These are phyloP conservation scores for Tolypocladium ophioglossoides DNA, from an alignment of 2,329 filamentous ascomycete species.

Conservation along the genomic window DNA sequence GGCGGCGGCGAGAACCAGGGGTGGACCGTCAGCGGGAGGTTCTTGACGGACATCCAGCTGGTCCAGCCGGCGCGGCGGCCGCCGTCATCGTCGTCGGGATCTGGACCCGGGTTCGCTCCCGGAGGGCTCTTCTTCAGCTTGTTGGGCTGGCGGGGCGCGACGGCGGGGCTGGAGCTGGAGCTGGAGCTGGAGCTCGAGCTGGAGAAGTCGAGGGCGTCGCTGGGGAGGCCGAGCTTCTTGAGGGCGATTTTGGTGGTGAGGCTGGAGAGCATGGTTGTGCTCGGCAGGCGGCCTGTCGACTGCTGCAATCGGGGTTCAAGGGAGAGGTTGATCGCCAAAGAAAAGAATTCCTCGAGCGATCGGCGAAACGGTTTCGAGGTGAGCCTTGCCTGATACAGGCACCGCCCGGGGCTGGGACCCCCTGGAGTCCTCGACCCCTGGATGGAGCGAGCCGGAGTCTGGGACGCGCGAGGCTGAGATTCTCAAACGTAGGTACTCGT, in stretches of 20 bases:
- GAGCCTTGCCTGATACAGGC: neutral
- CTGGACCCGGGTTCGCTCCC: constrained; percentile 6
- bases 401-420: neutral
- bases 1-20: constrained; percentile 42
- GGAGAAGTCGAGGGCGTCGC: constrained; percentile 33
- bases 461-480: neutral
- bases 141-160: constrained; percentile 9
- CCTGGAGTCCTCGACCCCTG: constrained; percentile 1
- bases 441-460: no score
- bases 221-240: constrained; percentile 43
- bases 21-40: constrained; percentile 40
- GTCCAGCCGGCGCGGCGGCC: constrained; percentile 22
- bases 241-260: constrained; percentile 48
- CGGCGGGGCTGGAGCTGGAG: constrained; percentile 15
- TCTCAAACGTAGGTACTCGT: no score
- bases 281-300: neutral
- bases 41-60: constrained; percentile 38
- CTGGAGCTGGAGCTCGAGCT: no score
- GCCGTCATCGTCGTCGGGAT: constrained; percentile 14
- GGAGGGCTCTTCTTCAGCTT: constrained; percentile 20
- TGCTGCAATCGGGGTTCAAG: neutral
- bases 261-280: constrained; percentile 39
- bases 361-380: neutral
- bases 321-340: no score
- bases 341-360: no score